Evolutionary conservation across 768 basidiomycete genomes (phyloP).

Genomic region (Russula virescens): DNA sequence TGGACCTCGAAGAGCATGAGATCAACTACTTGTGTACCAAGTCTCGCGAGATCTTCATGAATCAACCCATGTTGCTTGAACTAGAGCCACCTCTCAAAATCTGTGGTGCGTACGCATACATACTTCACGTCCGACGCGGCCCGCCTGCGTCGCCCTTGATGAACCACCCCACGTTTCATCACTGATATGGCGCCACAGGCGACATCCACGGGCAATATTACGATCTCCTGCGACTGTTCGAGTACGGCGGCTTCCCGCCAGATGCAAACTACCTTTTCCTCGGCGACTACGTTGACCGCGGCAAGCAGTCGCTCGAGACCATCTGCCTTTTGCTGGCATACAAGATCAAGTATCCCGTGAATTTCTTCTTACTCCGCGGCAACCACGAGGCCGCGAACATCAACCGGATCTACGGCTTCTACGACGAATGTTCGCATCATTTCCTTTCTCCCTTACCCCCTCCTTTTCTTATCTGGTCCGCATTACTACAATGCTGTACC

Average conservation of each 20-base stretch:
- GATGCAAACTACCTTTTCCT: constrained; percentile 99
- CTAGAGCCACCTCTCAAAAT: constrained; percentile 99
- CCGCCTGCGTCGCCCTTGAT: neutral
- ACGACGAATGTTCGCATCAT: constrained; percentile 86
- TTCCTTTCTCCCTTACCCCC: constrained; percentile 23
- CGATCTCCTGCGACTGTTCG: constrained; percentile 94
- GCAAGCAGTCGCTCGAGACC: constrained; percentile 96
- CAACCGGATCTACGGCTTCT: constrained; percentile 99
- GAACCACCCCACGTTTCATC: neutral
- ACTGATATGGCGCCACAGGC: constrained; percentile 37
- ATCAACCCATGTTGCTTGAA: constrained; percentile 95
- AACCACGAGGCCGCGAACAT: constrained; percentile 99
- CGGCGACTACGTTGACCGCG: constrained; percentile 98
- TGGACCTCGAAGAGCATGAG: constrained; percentile 96
- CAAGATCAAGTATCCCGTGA: constrained; percentile 99
- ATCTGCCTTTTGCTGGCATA: constrained; percentile 97
- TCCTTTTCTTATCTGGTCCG: too few relatives aligned
- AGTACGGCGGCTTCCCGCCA: constrained; percentile 98
- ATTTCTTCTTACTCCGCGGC: constrained; percentile 97
- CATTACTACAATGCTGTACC: neutral
- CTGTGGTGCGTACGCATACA: constrained; percentile 62
- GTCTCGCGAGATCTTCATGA: constrained; percentile 97
- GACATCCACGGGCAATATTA: constrained; percentile 99
- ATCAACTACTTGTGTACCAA: constrained; percentile 99
- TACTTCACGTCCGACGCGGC: too few relatives aligned